Evolutionary conservation across 805 yeast genomes (phyloP).

Genomic region (Ogataea chonburiensis): DNA sequence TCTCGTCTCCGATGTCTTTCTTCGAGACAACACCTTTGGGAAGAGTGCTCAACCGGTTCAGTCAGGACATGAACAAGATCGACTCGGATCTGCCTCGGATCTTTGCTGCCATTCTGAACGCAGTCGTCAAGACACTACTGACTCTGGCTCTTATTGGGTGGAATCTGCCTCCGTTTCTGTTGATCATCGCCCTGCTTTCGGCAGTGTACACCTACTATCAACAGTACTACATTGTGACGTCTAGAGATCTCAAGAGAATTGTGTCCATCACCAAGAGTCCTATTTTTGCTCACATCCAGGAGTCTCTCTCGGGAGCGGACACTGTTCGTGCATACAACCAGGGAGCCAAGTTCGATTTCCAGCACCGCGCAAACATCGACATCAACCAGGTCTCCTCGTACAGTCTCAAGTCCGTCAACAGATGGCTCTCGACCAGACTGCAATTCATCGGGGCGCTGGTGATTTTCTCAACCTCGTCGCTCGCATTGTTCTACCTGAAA

Average conservation of each 20-base stretch:
- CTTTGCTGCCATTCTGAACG: constrained; percentile 46
- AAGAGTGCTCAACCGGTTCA: constrained; percentile 61
- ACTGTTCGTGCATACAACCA: constrained; percentile 82
- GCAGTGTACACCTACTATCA: constrained; percentile 69
- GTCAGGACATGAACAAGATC: constrained; percentile 57
- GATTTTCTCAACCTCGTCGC: constrained; percentile 48
- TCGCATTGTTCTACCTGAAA: constrained; percentile 42
- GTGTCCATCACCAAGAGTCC: constrained; percentile 71
- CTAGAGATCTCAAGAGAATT: constrained; percentile 77
- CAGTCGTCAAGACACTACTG: constrained; percentile 44
- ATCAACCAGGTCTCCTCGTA: constrained; percentile 46
- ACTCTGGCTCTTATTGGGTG: constrained; percentile 52
- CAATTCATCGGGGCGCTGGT: constrained; percentile 60
- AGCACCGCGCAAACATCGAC: constrained; percentile 52
- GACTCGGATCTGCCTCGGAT: constrained; percentile 58
- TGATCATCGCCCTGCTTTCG: constrained; percentile 46
- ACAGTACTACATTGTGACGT: constrained; percentile 61
- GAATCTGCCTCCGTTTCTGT: constrained; percentile 53
- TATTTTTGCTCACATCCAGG: constrained; percentile 78
- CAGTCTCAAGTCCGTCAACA: constrained; percentile 52
- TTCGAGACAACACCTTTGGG: constrained; percentile 73
- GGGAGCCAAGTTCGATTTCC: constrained; percentile 54
- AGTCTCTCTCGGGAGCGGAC: constrained; percentile 71
- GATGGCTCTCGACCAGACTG: constrained; percentile 66
- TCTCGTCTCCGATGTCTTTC: constrained; percentile 62